Conservation (phyloP, 2,329 filamentous ascomycete genomes). For the Hansfordia pulvinata region DNA sequence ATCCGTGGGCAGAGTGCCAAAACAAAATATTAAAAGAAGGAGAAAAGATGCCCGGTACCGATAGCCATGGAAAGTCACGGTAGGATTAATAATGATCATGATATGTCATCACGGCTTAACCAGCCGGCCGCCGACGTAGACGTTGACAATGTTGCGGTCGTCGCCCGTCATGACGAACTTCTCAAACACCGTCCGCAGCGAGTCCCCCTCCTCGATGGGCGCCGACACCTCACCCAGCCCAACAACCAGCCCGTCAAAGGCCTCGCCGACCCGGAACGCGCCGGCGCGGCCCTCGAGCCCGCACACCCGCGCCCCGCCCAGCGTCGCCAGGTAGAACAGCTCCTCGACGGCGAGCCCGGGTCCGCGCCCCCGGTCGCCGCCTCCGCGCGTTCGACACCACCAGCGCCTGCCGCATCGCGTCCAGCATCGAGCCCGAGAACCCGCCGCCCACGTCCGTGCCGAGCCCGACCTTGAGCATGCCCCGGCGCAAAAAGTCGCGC, state of each 20-base stretch:
- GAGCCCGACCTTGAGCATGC: constrained; percentile 52
- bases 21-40: too few relatives aligned
- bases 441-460: constrained; percentile 53
- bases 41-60: too few relatives aligned
- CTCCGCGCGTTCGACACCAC: constrained; percentile 37
- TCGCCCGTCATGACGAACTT: constrained; percentile 56
- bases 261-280: constrained; percentile 42
- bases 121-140: constrained; percentile 35
- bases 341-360: constrained; percentile 33
- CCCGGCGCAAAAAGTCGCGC: constrained; percentile 38
- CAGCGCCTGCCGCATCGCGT: constrained; percentile 43
- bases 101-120: constrained; percentile 14
- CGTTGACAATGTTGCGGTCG: constrained; percentile 43
- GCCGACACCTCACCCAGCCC: constrained; percentile 33
- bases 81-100: too few relatives aligned
- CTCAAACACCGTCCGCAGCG: constrained; percentile 33
- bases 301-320: constrained; percentile 47
- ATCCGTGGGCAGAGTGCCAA: too few relatives aligned
- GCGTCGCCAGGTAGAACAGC: constrained; percentile 44
- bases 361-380: constrained; percentile 24
- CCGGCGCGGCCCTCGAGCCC: constrained; percentile 38
- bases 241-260: constrained; percentile 46
- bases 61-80: too few relatives aligned
- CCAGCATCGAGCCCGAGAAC: constrained; percentile 44
- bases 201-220: constrained; percentile 35